Conservation (phyloP, 345 rosid species). For the Microthlaspi erraticum region DNA sequence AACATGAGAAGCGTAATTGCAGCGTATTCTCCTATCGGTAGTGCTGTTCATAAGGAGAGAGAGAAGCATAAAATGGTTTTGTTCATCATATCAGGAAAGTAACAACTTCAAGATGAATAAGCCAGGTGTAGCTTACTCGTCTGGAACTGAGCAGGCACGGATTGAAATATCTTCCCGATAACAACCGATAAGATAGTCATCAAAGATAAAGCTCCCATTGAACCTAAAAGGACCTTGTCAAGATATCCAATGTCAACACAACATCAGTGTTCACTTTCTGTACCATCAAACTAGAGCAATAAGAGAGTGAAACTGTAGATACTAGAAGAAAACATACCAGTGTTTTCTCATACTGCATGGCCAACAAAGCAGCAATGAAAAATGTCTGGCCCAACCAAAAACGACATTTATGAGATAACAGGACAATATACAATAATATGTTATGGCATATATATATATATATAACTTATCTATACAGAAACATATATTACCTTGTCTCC, state of each 20-base stretch:
- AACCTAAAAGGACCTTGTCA: conserved; percentile 94
- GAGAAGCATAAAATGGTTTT: conserved; percentile 7
- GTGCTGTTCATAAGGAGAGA: conserved; percentile 55
- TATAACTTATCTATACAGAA: no score
- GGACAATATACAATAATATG: background rate
- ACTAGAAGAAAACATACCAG: conserved; percentile 70
- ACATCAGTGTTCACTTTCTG: conserved; percentile 26
- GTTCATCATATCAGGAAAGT: background rate
- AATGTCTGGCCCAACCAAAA: conserved; percentile 72
- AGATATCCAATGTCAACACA: conserved; percentile 37
- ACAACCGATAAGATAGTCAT: conserved; percentile 93
- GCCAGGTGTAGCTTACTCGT: conserved; percentile 66
- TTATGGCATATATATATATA: no score
- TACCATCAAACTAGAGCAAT: conserved; percentile 6
- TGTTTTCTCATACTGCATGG: conserved; percentile 96
- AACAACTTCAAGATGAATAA: conserved; percentile 1
- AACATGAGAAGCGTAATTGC: conserved; percentile 87
- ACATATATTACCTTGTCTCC: conserved; percentile 84
- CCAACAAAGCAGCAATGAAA: conserved; percentile 96
- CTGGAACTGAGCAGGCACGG: conserved; percentile 97
- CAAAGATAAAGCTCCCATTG: conserved; percentile 95
- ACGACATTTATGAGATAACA: conserved; percentile 7
- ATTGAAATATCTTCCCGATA: conserved; percentile 87
- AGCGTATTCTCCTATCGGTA: conserved; percentile 97
- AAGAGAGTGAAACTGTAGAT: no score